Conservation (phyloP, 2,329 filamentous ascomycete genomes). For the Penicillium hesseltinei region DNA sequence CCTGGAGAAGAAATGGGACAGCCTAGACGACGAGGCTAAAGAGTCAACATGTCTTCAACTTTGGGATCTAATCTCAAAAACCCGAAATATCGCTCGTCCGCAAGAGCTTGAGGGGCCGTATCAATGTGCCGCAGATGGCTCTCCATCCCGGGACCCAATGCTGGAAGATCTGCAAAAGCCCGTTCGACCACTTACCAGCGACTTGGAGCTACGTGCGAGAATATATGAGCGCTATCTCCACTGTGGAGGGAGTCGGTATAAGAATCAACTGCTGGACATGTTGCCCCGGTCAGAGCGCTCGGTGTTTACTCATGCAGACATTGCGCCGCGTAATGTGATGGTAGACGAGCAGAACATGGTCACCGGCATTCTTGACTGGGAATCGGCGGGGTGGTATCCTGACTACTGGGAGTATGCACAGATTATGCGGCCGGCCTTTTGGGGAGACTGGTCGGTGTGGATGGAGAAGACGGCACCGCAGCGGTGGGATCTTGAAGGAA, state of each 20-base stretch:
- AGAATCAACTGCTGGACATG: conserved; percentile 23
- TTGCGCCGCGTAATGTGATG: conserved; percentile 37
- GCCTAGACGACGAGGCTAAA: conserved; percentile 19
- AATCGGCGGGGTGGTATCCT: conserved; percentile 42
- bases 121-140: conserved; percentile 26
- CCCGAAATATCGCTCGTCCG: conserved; percentile 5
- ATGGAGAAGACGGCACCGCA: conserved; percentile 28
- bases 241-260: conserved; percentile 20
- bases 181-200: conserved; percentile 18
- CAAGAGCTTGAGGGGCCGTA: conserved; percentile 16
- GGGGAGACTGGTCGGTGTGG: conserved; percentile 27
- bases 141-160: conserved; percentile 19
- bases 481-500: conserved; percentile 29
- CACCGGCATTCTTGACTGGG: conserved; percentile 44
- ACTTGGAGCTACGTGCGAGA: conserved; percentile 22
- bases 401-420: conserved; percentile 45
- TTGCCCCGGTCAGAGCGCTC: conserved; percentile 22
- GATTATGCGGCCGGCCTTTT: conserved; percentile 28
- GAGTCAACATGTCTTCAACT: conserved; percentile 21
- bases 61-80: conserved; percentile 22
- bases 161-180: conserved; percentile 25
- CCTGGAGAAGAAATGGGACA: conserved; percentile 20
- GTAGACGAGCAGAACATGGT: conserved; percentile 22
- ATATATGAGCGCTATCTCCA: conserved; percentile 29
- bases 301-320: conserved; percentile 36